Evolutionary conservation across 345 rosid genomes (phyloP), one percentile per base, ranked within the genome.

Genomic region (Kernera saxatilis): DNA sequence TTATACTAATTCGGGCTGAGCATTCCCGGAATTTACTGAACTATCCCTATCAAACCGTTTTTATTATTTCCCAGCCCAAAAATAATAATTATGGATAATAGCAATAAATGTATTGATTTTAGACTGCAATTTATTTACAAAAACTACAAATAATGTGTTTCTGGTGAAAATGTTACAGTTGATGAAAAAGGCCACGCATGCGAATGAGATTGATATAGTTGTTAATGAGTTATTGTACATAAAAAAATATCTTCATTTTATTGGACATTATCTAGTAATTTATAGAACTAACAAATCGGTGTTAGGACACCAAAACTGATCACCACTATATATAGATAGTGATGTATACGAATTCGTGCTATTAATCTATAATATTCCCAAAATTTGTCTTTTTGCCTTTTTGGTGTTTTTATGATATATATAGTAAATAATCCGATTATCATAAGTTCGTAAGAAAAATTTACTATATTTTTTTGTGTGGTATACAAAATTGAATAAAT

Each of bases 11-110:
- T 37, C 8, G 4, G 41, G 67, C 14, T 56, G 56, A 64, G 19
- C 9, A 15, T 40, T 71, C n/a, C 26, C 8, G 14, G 70, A 72
- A 58, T 56, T 66, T 67, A 49, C 73, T 35, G 2, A 52, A 75
- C 73, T 52, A 27, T 75, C 74, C 73, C 69, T 75, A 0, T 75
- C 72, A 53, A 52, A 22, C 78, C 72, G 59, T 27, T 65, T 49
- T 64, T 46, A 30, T 64, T 46, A 30, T 64, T 17, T 55, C 41
- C 15, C 2, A 2, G 6, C 18, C 53, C 14, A 48, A 43, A 43
- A 15, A n/a, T n/a, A 2, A 14, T 3, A 5, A 10, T 43, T 15
- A 14, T 15, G 2, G 21, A 17, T 45, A 18, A 44, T 18, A 18
- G 8, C 56, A 25, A 50, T 25, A 25, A 50, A 49, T 49, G 15